These are phyloP conservation scores for Pharus latifolius DNA, from an alignment of 176 grass and related monocot species.

Conservation along the genomic window DNA sequence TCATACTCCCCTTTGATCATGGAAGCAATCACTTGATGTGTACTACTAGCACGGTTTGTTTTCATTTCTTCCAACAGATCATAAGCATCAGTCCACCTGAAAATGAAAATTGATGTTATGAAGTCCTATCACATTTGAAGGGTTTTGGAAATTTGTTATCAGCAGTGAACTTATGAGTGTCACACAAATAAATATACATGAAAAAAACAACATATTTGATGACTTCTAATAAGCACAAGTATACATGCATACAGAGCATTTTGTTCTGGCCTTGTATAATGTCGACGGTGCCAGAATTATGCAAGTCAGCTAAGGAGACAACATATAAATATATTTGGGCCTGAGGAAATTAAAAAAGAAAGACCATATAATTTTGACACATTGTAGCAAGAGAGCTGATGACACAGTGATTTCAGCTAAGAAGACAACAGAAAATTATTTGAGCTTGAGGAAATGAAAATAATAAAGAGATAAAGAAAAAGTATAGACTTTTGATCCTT, in stretches of 20 bases:
- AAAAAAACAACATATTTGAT: background rate
- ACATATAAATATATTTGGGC: background rate
- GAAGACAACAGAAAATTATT: background rate
- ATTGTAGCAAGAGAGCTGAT: no score
- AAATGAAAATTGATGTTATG: background rate
- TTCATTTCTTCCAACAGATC: slow-evolving; percentile 90
- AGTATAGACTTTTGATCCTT: no score
- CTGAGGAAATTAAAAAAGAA: background rate
- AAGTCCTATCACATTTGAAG: background rate
- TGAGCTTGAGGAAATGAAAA: background rate
- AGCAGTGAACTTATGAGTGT: background rate
- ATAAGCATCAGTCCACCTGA: slow-evolving; percentile 79
- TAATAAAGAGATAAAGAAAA: background rate
- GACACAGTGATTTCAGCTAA: no score
- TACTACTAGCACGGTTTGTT: slow-evolving; percentile 51
- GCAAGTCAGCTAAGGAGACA: background rate
- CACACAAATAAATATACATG: no score
- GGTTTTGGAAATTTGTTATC: background rate
- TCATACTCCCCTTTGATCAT: slow-evolving; percentile 93
- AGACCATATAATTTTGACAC: no score
- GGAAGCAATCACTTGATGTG: slow-evolving; percentile 76
- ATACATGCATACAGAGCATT: background rate
- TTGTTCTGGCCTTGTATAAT: background rate
- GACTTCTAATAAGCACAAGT: background rate
- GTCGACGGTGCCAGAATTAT: background rate